Evolutionary conservation across 1,139 yeast genomes (phyloP), one percentile per base, ranked within the genome.

Genomic region (Petasospora fabianii): DNA sequence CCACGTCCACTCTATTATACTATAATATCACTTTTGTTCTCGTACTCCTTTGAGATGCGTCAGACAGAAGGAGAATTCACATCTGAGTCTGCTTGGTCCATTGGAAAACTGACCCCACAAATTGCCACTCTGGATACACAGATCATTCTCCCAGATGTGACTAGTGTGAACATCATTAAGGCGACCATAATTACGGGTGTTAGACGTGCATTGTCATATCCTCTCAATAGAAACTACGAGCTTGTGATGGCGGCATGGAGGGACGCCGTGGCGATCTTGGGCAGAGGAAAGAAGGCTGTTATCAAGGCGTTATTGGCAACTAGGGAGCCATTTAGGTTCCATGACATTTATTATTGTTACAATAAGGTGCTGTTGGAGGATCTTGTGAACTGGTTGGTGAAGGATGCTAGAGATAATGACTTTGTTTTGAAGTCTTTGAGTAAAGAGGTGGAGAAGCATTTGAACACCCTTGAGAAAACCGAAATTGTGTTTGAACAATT

Each of bases 71-170:
- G 95, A 9, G 95, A 84, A 17, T 77, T 79, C 38, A 86, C 79
- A 16, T 79, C 84, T 8, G 98, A 92, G 61, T 84, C 95, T 46
- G 88, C 95, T 0, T 92, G 97, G 98, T 82, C 94, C 0, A 73
- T 92, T 12, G 97, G 97, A 2, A 87, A 83, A 53, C 58, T 92
- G 26, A 66, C 80, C 0, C 96, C 97, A 0, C 92, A 86, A 52
- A 63, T 90, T 28, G 60, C 90, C 7, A 78, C 73, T 48, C 65
- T 92, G 30, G 97, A 88, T 57, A 65, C 75, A 10, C 75, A 71
- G 48, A 59, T 74, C 24, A 60, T 68, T 33, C 69, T 68, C 21
- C 61, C 63, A 2, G 68, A 64, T 21, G 68, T 39, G 3, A 41
- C 24, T 24, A 44, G 20, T 24, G 44, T 19, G 4, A 47, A 61